Conservation (phyloP, 495 filamentous ascomycete genomes). For the Penicillium simplicissimum region DNA sequence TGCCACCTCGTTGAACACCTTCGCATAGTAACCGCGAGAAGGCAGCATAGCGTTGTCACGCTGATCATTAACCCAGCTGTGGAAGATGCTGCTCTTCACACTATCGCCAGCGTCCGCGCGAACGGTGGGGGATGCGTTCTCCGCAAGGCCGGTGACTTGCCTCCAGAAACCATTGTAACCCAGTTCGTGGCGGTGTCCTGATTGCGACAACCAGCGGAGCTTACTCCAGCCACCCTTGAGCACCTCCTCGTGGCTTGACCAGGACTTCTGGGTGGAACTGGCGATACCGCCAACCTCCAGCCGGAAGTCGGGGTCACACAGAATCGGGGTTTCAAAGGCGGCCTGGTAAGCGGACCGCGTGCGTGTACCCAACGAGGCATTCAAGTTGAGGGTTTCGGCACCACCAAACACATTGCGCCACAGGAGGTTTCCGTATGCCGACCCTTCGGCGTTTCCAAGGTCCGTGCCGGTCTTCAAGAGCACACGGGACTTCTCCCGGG, state of each 20-base stretch:
- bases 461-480: conserved; percentile 90
- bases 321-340: conserved; percentile 75
- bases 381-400: conserved; percentile 82
- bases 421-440: conserved; percentile 79
- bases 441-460: conserved; percentile 86
- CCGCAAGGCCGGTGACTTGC: conserved; percentile 75
- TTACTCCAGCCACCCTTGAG: conserved; percentile 78
- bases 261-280: conserved; percentile 80
- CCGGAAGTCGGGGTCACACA: conserved; percentile 76
- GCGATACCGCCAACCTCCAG: conserved; percentile 74
- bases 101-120: conserved; percentile 86
- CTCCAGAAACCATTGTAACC: conserved; percentile 82
- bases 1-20: conserved; percentile 76
- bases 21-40: conserved; percentile 73
- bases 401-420: conserved; percentile 94
- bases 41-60: conserved; percentile 84
- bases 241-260: conserved; percentile 90
- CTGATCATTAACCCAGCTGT: conserved; percentile 76
- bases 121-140: conserved; percentile 74
- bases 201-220: conserved; percentile 65
- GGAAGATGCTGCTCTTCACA: conserved; percentile 80
- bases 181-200: conserved; percentile 68
- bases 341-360: conserved; percentile 87
- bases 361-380: conserved; percentile 83
- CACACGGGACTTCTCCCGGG: conserved; percentile 75